Evolutionary conservation across 805 yeast species (phyloP).

Genomic region (Teunomyces kruisii): DNA sequence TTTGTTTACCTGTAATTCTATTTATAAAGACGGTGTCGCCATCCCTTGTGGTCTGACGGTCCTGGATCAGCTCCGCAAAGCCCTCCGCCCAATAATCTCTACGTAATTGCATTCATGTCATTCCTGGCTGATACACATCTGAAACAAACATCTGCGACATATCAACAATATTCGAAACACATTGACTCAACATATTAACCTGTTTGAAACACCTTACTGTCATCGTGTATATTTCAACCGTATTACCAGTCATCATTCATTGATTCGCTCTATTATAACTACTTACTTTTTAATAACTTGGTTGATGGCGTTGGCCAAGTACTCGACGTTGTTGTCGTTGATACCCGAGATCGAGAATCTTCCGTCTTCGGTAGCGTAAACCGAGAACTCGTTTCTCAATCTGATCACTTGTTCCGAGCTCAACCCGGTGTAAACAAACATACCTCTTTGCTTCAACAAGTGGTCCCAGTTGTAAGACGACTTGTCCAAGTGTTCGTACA

Average conservation of each 20-base stretch:
- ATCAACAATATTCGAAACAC: too few relatives aligned
- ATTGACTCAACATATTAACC: too few relatives aligned
- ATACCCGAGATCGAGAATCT: slow-evolving; percentile 90
- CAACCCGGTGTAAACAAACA: slow-evolving; percentile 93
- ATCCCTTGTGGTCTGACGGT: too few relatives aligned
- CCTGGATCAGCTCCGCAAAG: too few relatives aligned
- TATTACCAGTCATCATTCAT: not conserved
- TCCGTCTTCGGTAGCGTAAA: slow-evolving; percentile 88
- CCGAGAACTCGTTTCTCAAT: slow-evolving; percentile 68
- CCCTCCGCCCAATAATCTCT: too few relatives aligned
- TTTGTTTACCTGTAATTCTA: too few relatives aligned
- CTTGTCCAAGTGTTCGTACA: slow-evolving; percentile 63
- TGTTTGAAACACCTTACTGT: too few relatives aligned
- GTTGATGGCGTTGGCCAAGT: slow-evolving; percentile 62
- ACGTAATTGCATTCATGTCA: too few relatives aligned
- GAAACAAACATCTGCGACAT: too few relatives aligned
- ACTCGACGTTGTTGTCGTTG: slow-evolving; percentile 74
- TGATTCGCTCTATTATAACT: not conserved
- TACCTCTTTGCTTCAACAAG: slow-evolving; percentile 86
- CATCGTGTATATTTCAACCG: too few relatives aligned
- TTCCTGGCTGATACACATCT: too few relatives aligned
- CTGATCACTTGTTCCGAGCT: slow-evolving; percentile 64
- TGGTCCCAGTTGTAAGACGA: slow-evolving; percentile 80
- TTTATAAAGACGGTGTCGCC: too few relatives aligned
- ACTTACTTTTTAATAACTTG: slow-evolving; percentile 40